Conservation (phyloP, 371 early-diverging fungal genomes). For the Smittium culicis region DNA sequence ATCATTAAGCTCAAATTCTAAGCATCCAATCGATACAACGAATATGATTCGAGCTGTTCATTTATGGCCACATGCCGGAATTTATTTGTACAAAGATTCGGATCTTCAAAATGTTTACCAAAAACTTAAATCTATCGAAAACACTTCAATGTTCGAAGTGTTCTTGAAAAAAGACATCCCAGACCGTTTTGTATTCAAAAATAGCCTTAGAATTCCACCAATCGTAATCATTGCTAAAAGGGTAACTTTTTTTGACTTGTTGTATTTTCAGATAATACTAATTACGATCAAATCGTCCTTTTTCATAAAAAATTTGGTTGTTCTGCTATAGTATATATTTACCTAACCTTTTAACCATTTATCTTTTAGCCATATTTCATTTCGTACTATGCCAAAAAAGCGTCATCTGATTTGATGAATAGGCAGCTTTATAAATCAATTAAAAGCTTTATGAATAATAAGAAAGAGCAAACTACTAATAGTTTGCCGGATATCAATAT, state of each 20-base stretch:
- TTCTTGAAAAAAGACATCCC: slow-evolving; percentile 54
- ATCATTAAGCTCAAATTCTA: neutral
- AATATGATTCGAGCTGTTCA: neutral
- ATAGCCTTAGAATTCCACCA: slow-evolving; percentile 52
- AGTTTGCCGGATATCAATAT: neutral
- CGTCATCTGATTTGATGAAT: no score
- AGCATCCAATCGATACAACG: neutral
- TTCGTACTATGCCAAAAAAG: neutral
- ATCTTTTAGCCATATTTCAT: neutral
- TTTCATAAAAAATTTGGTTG: no score
- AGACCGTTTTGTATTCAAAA: slow-evolving; percentile 40
- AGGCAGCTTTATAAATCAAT: no score
- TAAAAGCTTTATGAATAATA: no score
- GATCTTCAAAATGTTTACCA: slow-evolving; percentile 18
- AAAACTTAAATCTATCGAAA: slow-evolving; percentile 29
- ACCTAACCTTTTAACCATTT: no score
- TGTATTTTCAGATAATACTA: no score
- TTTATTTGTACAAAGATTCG: neutral
- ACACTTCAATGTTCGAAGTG: slow-evolving; percentile 41
- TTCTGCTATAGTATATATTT: no score
- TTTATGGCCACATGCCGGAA: neutral
- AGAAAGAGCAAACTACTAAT: no score
- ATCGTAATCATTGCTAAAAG: slow-evolving; percentile 42
- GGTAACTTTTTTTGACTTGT: no score
- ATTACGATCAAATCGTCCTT: no score